Base-by-base conservation (phyloP, 495 filamentous ascomycete genomes). In the Delitschia confertaspora region DNA sequence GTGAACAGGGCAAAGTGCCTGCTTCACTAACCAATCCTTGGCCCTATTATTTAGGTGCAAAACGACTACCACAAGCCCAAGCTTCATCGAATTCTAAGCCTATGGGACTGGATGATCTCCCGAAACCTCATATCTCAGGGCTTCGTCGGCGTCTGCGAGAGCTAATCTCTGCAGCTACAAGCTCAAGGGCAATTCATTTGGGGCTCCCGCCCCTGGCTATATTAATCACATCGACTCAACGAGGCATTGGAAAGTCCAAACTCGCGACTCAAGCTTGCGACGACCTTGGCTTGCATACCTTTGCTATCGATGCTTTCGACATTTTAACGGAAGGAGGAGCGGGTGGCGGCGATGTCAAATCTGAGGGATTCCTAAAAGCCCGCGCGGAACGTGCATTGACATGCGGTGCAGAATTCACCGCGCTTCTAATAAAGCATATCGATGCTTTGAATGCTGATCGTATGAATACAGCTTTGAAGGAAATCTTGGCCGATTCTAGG, bases 401-500 rank as follows among this genome's bases (percentile, higher is more conserved):
- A 45, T 96, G 91, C 56, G 91, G 91, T 6, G 60, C 85, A 0
- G 78, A 87, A 53, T 82, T 69, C 56, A 93, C 86, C 36, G 78
- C 79, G n/a, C 66, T 96, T 22, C 70, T 95, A 4, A 71, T 98
- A 53, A 74, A 76, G 27, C 93, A 95, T 50, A 75, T 96, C 26
- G 91, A 98, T 43, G 85, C 88, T 6, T 63, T 98, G 27, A 93
- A 83, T 3, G 86, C 87, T 1, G 91, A 94, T 53, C 74, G 89
- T 37, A 94, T 95, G 71, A 74, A 82, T 2, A 71, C 81, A 2
- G 81, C 85, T 1, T 70, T 98, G 62, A 81, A 82, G 47, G 83
- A 93, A 43, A 75, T 93, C 13, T 63, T 91, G 11, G 64, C 70
- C 6, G 77, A 81, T 16, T 73, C 76, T 23, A 69, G 89, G 37